A percentile compares a stretch with the other conserved stretches of the same genome.
Evolutionary conservation across 805 yeast species (phyloP).

Genomic region (Myxozyma vanderwaltii): DNA sequence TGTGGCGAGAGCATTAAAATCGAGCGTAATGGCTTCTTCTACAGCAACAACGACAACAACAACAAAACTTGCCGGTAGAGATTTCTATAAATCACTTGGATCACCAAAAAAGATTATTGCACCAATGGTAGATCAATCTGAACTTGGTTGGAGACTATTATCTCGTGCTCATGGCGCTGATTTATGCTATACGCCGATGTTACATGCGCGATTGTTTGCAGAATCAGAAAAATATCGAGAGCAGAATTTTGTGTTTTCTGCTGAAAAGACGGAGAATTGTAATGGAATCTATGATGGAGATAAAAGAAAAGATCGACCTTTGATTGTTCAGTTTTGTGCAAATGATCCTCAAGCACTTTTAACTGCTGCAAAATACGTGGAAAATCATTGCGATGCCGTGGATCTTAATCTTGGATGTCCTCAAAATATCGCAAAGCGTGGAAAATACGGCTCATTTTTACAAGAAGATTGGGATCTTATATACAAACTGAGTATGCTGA

Average conservation of each 20-base stretch:
- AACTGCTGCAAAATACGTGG: constrained; percentile 78
- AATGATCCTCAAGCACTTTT: constrained; percentile 86
- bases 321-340: constrained; percentile 94
- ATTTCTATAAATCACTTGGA: constrained; percentile 68
- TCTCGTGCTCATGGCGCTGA: constrained; percentile 91
- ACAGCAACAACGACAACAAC: neutral
- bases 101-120: constrained; percentile 85
- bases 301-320: constrained; percentile 68
- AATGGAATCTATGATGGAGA: constrained; percentile 66
- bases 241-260: constrained; percentile 55
- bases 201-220: constrained; percentile 88
- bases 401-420: constrained; percentile 97
- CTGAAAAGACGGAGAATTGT: neutral
- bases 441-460: constrained; percentile 90
- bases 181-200: constrained; percentile 94
- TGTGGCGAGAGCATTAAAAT: neutral
- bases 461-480: constrained; percentile 97
- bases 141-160: constrained; percentile 89
- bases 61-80: constrained; percentile 58
- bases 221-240: constrained; percentile 77
- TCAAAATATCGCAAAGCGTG: constrained; percentile 93
- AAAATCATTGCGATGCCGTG: constrained; percentile 88
- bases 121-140: constrained; percentile 98
- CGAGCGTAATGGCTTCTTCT: neutral
- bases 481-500: constrained; percentile 50